phyloP scores from a whole-genome alignment of 225 moss, liverwort and hornwort species.

The Thuidium tamariscinum region DNA sequence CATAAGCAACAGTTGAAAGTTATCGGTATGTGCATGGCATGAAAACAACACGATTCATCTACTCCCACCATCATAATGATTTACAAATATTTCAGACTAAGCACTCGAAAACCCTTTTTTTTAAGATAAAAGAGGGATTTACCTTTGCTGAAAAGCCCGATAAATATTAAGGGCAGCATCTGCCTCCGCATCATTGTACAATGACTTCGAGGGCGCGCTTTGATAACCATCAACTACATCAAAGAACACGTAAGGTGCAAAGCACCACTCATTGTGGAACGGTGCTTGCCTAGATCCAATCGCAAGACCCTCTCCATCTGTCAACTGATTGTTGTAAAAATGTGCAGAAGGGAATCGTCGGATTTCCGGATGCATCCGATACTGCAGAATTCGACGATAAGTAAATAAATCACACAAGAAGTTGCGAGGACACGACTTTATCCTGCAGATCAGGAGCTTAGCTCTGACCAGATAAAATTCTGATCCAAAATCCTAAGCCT shows the following conservation, averaged over 20 bases:
- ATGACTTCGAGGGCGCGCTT: slow-evolving; percentile 54
- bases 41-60: neutral
- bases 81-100: neutral
- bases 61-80: neutral
- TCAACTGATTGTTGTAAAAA: slow-evolving; percentile 69
- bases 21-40: neutral
- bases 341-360: slow-evolving; percentile 84
- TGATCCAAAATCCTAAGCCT: neutral
- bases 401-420: neutral
- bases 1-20: neutral
- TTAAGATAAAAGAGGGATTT: neutral
- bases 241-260: slow-evolving; percentile 87
- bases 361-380: slow-evolving; percentile 98
- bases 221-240: slow-evolving; percentile 73
- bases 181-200: slow-evolving; percentile 78
- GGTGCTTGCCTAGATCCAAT: slow-evolving; percentile 42
- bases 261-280: slow-evolving; percentile 69
- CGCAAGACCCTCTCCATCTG: slow-evolving; percentile 55
- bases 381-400: slow-evolving; percentile 21
- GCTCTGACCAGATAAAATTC: neutral
- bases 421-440: neutral
- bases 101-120: neutral
- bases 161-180: slow-evolving; percentile 63
- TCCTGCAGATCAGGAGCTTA: neutral
- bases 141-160: slow-evolving; percentile 50